These are phyloP conservation scores for Candida ortonii DNA, from an alignment of 805 yeast genomes.

Conservation along the genomic window DNA sequence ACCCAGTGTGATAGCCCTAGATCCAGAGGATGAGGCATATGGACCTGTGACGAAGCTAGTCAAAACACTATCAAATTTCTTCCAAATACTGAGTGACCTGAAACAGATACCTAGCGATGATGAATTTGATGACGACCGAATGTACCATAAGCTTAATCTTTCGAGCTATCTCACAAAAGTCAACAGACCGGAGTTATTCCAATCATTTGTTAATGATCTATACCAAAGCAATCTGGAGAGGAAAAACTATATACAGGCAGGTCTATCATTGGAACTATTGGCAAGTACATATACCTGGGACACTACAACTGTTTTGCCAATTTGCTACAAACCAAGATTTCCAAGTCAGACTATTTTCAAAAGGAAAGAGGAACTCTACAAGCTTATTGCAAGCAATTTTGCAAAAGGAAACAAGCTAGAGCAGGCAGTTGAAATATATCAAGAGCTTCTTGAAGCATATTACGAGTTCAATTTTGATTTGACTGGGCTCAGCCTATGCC, in stretches of 20 bases:
- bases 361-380: constrained; percentile 70
- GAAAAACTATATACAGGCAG: constrained; percentile 75
- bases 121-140: constrained; percentile 84
- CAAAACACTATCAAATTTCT: constrained; percentile 55
- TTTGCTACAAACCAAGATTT: constrained; percentile 61
- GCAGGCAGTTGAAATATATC: constrained; percentile 74
- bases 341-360: constrained; percentile 82
- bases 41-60: constrained; percentile 47
- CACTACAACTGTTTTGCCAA: constrained; percentile 51
- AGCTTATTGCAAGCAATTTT: constrained; percentile 67
- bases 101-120: constrained; percentile 74
- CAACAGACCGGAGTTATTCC: constrained; percentile 74
- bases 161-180: constrained; percentile 75
- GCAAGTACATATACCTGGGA: constrained; percentile 79
- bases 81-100: constrained; percentile 63
- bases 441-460: constrained; percentile 74
- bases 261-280: constrained; percentile 70
- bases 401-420: constrained; percentile 71
- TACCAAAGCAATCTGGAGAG: constrained; percentile 60
- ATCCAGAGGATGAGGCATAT: constrained; percentile 63
- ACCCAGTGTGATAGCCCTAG: constrained; percentile 49
- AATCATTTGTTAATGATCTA: constrained; percentile 73
- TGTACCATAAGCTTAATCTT: constrained; percentile 73
- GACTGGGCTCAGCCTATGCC: constrained; percentile 69
- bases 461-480: constrained; percentile 72